phyloP scores from a whole-genome alignment of 306 rosid species.

The Dicorynia guianensis region DNA sequence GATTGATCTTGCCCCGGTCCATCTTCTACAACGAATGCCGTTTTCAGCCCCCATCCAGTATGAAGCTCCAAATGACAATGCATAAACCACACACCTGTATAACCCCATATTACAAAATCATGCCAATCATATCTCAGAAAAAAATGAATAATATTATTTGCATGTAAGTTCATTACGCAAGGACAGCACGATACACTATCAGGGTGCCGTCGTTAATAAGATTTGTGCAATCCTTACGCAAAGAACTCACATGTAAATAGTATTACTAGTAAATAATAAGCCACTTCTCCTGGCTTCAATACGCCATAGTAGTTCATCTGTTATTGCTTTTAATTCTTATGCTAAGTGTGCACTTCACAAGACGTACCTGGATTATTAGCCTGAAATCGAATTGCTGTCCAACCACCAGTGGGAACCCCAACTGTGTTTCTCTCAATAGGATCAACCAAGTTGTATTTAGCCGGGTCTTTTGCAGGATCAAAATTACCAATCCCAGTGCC shows the following conservation, averaged over 20 bases:
- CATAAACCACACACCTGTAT: constrained; percentile 43
- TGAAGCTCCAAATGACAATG: constrained; percentile 57
- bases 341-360: too few relatives aligned
- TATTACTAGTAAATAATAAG: too few relatives aligned
- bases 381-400: constrained; percentile 58
- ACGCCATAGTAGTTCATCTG: too few relatives aligned
- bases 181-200: too few relatives aligned
- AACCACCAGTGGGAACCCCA: constrained; percentile 65
- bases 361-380: constrained; percentile 63
- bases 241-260: too few relatives aligned
- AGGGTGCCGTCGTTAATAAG: too few relatives aligned
- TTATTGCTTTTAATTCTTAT: too few relatives aligned
- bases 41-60: constrained; percentile 68
- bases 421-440: constrained; percentile 62
- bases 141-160: too few relatives aligned
- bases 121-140: too few relatives aligned
- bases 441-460: constrained; percentile 57
- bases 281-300: too few relatives aligned
- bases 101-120: constrained; percentile 48
- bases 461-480: constrained; percentile 57
- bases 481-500: constrained; percentile 64
- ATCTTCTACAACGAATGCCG: constrained; percentile 61
- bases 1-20: constrained; percentile 52
- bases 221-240: too few relatives aligned
- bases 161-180: too few relatives aligned